Evolutionary conservation across 2,329 filamentous ascomycete genomes (phyloP).

Genomic region (Pyrenophora tritici-repentis): DNA sequence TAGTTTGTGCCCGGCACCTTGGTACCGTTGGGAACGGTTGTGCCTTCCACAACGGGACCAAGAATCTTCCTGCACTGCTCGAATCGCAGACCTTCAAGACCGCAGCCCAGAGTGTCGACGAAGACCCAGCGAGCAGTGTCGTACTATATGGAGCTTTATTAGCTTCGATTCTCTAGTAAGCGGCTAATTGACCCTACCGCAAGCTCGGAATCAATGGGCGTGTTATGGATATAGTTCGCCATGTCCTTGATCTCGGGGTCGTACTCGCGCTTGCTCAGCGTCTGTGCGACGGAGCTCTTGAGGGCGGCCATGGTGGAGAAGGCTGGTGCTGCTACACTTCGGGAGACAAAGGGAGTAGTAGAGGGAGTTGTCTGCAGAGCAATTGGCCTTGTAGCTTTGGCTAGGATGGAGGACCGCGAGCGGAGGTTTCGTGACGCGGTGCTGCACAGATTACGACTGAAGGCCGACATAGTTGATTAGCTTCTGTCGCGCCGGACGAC

Average conservation of each 20-base stretch:
- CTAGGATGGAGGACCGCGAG: conserved; percentile 39
- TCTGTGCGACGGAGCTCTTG: conserved; percentile 41
- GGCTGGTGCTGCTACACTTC: conserved; percentile 30
- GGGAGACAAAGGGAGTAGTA: conserved; percentile 28
- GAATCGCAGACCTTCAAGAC: conserved; percentile 92
- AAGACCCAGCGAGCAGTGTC: conserved; percentile 97
- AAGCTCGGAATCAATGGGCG: conserved; percentile 86
- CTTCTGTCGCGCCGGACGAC: conserved; percentile 40
- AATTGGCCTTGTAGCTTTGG: conserved; percentile 47
- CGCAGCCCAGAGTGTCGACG: conserved; percentile 94
- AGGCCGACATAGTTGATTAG: conserved; percentile 50
- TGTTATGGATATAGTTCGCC: conserved; percentile 91
- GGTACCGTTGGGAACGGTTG: conserved; percentile 87
- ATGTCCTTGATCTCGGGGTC: conserved; percentile 95
- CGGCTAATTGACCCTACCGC: conserved; percentile 67
- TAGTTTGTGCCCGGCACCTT: conserved; percentile 90
- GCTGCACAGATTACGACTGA: conserved; percentile 50
- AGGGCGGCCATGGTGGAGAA: conserved; percentile 48
- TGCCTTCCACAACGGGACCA: conserved; percentile 88
- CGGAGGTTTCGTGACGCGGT: conserved; percentile 46
- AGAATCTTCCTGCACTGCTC: conserved; percentile 95
- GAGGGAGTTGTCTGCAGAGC: conserved; percentile 34
- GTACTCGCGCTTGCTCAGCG: conserved; percentile 60
- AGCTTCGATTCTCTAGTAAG: conserved; percentile 13
- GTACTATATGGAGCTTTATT: conserved; percentile 60